A percentile compares a stretch with the other conserved stretches of the same genome.
These are phyloP conservation scores for Zygoascus flipseniorum DNA, from an alignment of 805 yeast genomes.

Conservation along the genomic window DNA sequence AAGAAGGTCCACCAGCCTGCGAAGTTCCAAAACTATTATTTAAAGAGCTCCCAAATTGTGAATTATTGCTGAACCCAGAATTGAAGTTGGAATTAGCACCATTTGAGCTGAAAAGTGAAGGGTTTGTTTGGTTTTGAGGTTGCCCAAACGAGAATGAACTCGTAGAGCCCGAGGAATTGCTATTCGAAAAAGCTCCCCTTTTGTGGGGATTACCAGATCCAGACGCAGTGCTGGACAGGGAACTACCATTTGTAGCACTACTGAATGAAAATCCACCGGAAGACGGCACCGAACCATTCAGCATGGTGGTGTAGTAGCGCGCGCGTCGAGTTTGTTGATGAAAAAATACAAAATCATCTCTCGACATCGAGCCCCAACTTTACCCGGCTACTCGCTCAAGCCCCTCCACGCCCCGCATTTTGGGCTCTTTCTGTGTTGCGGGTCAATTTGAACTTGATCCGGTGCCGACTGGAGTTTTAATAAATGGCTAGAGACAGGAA, in stretches of 20 bases:
- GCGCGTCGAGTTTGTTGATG: neutral
- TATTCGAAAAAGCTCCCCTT: neutral
- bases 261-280: neutral
- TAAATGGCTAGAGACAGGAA: neutral
- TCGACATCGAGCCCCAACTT: neutral
- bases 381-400: no score
- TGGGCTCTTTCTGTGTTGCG: no score
- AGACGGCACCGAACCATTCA: neutral
- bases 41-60: neutral
- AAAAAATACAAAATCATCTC: neutral
- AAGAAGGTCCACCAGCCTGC: neutral
- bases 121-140: neutral
- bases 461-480: no score
- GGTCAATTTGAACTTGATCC: no score
- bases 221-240: no score
- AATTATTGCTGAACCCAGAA: neutral
- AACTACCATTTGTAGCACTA: neutral
- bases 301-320: neutral
- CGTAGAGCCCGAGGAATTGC: neutral
- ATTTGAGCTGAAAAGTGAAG: neutral
- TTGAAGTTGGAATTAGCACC: neutral
- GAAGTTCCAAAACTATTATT: neutral
- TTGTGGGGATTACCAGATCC: neutral
- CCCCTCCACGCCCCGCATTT: no score
- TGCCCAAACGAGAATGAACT: neutral